These are phyloP conservation scores for Phialophora expanda DNA, from an alignment of 2,329 filamentous ascomycete species.

Conservation along the genomic window DNA sequence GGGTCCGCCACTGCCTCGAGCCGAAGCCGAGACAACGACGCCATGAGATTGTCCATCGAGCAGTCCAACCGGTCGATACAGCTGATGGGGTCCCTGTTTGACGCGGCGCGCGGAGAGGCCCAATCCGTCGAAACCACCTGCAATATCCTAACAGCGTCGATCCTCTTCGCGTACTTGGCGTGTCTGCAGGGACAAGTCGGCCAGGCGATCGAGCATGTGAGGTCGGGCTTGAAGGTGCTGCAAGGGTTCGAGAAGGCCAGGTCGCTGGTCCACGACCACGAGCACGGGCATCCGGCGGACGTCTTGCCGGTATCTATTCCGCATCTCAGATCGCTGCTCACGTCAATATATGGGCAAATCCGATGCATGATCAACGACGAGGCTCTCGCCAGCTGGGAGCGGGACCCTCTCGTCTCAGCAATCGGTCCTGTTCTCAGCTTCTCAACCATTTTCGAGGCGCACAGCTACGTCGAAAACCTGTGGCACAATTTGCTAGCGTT, in stretches of 20 bases:
- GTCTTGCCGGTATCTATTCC: slow-evolving; percentile 18
- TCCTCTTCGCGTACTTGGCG: slow-evolving; percentile 62
- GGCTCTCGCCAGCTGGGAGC: slow-evolving; percentile 11
- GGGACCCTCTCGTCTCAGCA: slow-evolving; percentile 15
- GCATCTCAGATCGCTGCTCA: slow-evolving; percentile 15
- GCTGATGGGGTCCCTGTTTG: slow-evolving; percentile 42
- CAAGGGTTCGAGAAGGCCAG: slow-evolving; percentile 14
- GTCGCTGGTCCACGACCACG: not conserved
- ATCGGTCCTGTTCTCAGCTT: slow-evolving; percentile 14
- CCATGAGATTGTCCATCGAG: slow-evolving; percentile 48
- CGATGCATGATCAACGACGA: slow-evolving; percentile 31
- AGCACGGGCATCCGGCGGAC: not conserved
- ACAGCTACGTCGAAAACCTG: slow-evolving; percentile 24
- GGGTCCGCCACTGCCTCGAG: slow-evolving; percentile 7
- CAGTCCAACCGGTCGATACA: slow-evolving; percentile 59
- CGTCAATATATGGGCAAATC: slow-evolving; percentile 25
- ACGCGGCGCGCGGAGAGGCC: slow-evolving; percentile 46
- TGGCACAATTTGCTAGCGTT: slow-evolving; percentile 25
- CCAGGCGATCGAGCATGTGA: slow-evolving; percentile 49
- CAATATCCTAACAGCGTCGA: slow-evolving; percentile 51
- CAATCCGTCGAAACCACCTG: slow-evolving; percentile 41
- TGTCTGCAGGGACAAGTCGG: slow-evolving; percentile 58
- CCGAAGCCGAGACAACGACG: not conserved
- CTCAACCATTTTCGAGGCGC: slow-evolving; percentile 16
- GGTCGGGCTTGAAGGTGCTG: slow-evolving; percentile 43